Conservation (phyloP, 106 monocot genomes). For the Narthecium ossifragum region DNA sequence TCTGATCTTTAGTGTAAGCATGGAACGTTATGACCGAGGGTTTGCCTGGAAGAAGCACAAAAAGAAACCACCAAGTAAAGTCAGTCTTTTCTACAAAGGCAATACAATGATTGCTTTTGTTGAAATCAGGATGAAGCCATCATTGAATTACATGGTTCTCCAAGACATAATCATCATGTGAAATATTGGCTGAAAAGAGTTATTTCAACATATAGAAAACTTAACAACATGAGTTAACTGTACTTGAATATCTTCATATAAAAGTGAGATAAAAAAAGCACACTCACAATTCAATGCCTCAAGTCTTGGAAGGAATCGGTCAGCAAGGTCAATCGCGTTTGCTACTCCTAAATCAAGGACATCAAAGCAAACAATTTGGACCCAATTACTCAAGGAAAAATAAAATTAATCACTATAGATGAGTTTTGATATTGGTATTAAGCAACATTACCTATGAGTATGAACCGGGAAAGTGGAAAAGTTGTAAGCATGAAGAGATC, state of each 20-base stretch:
- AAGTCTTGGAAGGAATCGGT: constrained; percentile 94
- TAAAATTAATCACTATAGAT: neutral
- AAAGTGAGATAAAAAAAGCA: neutral
- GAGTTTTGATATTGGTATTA: neutral
- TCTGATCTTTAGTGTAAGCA: constrained; percentile 88
- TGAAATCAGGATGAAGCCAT: neutral
- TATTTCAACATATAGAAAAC: too few species aligned
- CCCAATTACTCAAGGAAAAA: neutral
- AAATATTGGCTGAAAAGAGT: neutral
- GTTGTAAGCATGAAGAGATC: constrained; percentile 98
- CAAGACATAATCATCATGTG: too few species aligned
- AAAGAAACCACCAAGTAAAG: neutral
- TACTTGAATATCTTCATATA: neutral
- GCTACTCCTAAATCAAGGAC: constrained; percentile 68
- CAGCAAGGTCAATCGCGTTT: constrained; percentile 90
- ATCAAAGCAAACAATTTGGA: neutral
- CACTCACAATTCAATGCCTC: constrained; percentile 88
- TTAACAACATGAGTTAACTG: neutral
- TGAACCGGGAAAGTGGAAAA: constrained; percentile 60
- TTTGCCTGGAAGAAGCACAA: constrained; percentile 43
- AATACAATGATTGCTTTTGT: too few species aligned
- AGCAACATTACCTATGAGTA: constrained; percentile 71
- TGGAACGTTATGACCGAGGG: constrained; percentile 69
- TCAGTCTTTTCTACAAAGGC: neutral
- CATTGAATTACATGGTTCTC: neutral